phyloP scores from a whole-genome alignment of 78 protist species.

The Chrysochromulina tobinii region DNA sequence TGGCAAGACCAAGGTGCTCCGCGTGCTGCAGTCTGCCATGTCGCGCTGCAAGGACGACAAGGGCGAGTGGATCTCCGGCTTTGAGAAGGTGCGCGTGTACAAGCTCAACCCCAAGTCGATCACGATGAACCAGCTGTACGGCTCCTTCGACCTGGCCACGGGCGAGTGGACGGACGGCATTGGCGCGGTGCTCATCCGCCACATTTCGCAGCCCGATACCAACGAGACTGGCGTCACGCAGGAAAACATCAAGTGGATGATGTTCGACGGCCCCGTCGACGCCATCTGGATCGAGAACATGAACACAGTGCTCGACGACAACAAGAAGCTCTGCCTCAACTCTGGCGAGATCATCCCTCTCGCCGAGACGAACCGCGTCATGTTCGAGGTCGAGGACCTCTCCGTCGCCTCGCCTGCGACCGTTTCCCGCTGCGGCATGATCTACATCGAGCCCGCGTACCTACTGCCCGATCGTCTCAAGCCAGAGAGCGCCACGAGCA shows the following conservation, averaged over 20 bases:
- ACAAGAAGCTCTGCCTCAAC: slow-evolving; percentile 92
- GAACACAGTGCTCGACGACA: slow-evolving; percentile 94
- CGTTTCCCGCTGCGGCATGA: slow-evolving; percentile 88
- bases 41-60: not conserved
- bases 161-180: slow-evolving; percentile 87
- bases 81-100: not conserved
- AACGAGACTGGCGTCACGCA: slow-evolving; percentile 47
- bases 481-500: not conserved
- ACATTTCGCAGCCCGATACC: slow-evolving; percentile 19
- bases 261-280: slow-evolving; percentile 92
- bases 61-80: not conserved
- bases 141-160: slow-evolving; percentile 67
- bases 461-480: not conserved
- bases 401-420: slow-evolving; percentile 78
- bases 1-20: slow-evolving; percentile 69
- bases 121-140: slow-evolving; percentile 77
- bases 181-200: slow-evolving; percentile 53
- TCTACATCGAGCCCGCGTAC: slow-evolving; percentile 56
- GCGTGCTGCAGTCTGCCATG: not conserved
- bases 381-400: slow-evolving; percentile 81
- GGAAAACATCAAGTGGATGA: slow-evolving; percentile 65
- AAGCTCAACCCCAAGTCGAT: slow-evolving; percentile 70
- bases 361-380: slow-evolving; percentile 62
- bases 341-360: slow-evolving; percentile 85
- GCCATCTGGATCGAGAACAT: slow-evolving; percentile 95